phyloP scores from a whole-genome alignment of 305 asterid species.

The Vinca major region DNA sequence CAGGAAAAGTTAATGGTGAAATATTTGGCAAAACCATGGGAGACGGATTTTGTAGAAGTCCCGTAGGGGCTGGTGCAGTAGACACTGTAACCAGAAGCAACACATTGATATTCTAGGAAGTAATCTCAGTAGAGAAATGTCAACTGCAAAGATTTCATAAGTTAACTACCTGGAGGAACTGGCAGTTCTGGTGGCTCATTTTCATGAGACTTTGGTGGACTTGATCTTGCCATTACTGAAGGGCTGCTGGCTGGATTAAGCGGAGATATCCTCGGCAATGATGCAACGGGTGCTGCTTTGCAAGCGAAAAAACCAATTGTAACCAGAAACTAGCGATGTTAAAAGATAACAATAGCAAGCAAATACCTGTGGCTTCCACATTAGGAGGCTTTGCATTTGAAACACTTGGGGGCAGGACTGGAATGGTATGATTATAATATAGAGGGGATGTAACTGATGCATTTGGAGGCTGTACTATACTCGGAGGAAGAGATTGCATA shows the following conservation, averaged over 20 bases:
- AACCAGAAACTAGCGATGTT: slow-evolving; percentile 18
- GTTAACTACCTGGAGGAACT: slow-evolving; percentile 41
- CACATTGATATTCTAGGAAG: slow-evolving; percentile 5
- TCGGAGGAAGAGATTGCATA: slow-evolving; percentile 31
- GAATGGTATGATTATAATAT: slow-evolving; percentile 4
- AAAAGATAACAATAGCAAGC: slow-evolving; percentile 17
- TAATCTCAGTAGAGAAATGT: slow-evolving; percentile 4
- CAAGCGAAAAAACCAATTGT: slow-evolving; percentile 24
- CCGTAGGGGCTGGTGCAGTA: slow-evolving; percentile 28
- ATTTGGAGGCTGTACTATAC: slow-evolving; percentile 31
- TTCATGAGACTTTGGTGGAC: slow-evolving; percentile 40
- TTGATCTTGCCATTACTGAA: slow-evolving; percentile 28
- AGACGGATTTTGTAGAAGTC: slow-evolving; percentile 4
- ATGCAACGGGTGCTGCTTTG: slow-evolving; percentile 40
- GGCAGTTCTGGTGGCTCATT: slow-evolving; percentile 28
- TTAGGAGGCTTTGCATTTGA: slow-evolving; percentile 23
- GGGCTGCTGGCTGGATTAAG: slow-evolving; percentile 30
- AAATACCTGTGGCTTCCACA: slow-evolving; percentile 50
- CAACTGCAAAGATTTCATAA: slow-evolving; percentile 2
- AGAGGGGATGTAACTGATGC: slow-evolving; percentile 33
- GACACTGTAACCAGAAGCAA: slow-evolving; percentile 27
- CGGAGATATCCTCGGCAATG: slow-evolving; percentile 45
- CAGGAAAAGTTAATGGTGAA: slow-evolving; percentile 21
- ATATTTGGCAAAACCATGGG: slow-evolving; percentile 12
- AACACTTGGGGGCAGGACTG: slow-evolving; percentile 32